These are phyloP conservation scores for Cyclaneusma minus DNA, from an alignment of 2,329 filamentous ascomycete species.

Conservation along the genomic window DNA sequence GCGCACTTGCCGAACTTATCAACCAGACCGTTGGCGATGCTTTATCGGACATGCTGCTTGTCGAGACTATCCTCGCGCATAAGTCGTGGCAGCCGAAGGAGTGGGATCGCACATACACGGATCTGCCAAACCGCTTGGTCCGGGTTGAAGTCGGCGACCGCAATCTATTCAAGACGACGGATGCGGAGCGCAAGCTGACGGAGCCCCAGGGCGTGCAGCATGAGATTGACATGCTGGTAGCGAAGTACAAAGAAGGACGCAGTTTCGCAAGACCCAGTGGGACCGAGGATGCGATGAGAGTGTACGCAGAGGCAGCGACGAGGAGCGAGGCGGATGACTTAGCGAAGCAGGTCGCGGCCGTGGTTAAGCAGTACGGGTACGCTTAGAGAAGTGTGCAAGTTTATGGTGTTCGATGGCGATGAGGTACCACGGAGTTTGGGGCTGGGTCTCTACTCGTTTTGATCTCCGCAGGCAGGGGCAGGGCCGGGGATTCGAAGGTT, in stretches of 20 bases:
- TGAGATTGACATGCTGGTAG: constrained; percentile 74
- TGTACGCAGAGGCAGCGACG: constrained; percentile 89
- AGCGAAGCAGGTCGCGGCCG: constrained; percentile 54
- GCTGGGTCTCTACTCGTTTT: too few species aligned
- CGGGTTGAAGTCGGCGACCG: constrained; percentile 82
- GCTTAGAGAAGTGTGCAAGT: too few species aligned
- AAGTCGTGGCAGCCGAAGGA: constrained; percentile 82
- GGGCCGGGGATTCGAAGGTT: too few species aligned
- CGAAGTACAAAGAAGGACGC: constrained; percentile 79
- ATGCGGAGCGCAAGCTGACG: constrained; percentile 79
- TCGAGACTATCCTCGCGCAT: constrained; percentile 91
- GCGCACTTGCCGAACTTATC: constrained; percentile 76
- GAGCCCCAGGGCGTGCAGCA: constrained; percentile 66
- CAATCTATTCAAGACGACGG: constrained; percentile 77
- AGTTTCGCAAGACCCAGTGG: constrained; percentile 87
- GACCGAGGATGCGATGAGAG: constrained; percentile 88
- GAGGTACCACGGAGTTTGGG: too few species aligned
- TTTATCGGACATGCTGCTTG: constrained; percentile 86
- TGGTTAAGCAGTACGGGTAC: constrained; percentile 13
- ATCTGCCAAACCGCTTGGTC: constrained; percentile 89
- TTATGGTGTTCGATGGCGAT: too few species aligned
- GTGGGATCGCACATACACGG: constrained; percentile 85
- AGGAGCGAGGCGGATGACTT: constrained; percentile 83
- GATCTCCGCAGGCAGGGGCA: too few species aligned
- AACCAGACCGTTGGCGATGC: constrained; percentile 98